Evolutionary conservation across 2,329 filamentous ascomycete species (phyloP), one percentile per base, ranked within the genome.

Genomic region (Ceratocystis papillata): DNA sequence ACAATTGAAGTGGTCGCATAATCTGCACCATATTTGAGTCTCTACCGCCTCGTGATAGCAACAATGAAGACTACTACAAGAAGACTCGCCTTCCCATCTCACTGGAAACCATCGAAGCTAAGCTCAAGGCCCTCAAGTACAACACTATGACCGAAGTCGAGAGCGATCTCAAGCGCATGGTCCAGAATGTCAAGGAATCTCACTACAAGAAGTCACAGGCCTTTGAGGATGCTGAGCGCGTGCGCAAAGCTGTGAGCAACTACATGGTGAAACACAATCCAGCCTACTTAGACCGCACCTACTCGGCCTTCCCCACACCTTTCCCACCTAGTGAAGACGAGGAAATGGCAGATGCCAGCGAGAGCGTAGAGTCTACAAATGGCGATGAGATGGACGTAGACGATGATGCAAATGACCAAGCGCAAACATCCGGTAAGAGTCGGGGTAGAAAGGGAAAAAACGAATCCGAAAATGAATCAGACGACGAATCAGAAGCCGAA

Each of bases 261-360:
- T 90, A 86, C 74, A 96, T 96, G 90, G 87, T 86, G 66, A 88
- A 88, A 74, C 82, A 87, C 71, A 96, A 96, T 71, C 90, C 91
- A 15, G 89, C 89, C 17, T 96, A 96, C 74, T 83, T 84, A 69
- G 79, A 80, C 17, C 79, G 81, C 28, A 78, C 77, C 60, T 94
- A 95, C 72, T 81, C 83, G 68, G 87, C 88, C 4, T 80, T 87
- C 59, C 83, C 90, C 5, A 90, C 89, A 1, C 88, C 90, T 0
- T 79, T 92, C 17, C 87, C 87, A 0, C 78, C 79, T n/a, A 79
- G 83, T 1, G 73, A 72, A 3, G 75, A 73, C 5, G 75, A 75
- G 15, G 75, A 73, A 0, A 74, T 76, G 3, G 74, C 69, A 5
- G 74, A 72, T 10, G 73, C 69, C 1, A 71, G 73, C 2, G 72